Evolutionary conservation across 2,329 filamentous ascomycete genomes (phyloP).

Genomic region (Colletotrichum abscissum): DNA sequence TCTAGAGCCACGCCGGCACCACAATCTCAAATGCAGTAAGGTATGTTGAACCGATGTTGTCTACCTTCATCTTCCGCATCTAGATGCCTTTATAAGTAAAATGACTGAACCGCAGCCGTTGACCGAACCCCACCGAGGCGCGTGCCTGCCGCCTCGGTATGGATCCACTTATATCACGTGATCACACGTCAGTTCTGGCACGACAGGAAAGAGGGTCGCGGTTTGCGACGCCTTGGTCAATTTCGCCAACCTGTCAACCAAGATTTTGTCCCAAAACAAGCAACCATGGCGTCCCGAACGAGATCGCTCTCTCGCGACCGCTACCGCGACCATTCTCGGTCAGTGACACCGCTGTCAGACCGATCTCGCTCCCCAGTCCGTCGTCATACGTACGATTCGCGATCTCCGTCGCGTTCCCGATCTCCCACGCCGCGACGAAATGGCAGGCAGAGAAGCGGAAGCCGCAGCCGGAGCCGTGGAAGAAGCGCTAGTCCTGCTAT

Average conservation of each 20-base stretch:
- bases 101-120: too few species aligned
- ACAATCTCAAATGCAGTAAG: too few species aligned
- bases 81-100: too few species aligned
- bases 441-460: conserved; percentile 46
- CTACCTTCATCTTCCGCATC: too few species aligned
- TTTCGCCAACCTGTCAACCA: background rate
- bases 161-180: background rate
- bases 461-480: conserved; percentile 43
- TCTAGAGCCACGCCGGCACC: too few species aligned
- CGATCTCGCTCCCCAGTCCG: conserved; percentile 46
- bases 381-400: conserved; percentile 46
- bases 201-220: conserved; percentile 6
- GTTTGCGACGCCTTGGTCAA: background rate
- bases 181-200: background rate
- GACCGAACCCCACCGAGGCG: background rate
- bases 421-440: conserved; percentile 48
- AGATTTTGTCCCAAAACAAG: background rate
- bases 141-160: background rate
- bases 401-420: conserved; percentile 44
- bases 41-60: too few species aligned
- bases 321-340: conserved; percentile 48
- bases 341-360: conserved; percentile 47
- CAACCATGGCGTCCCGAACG: conserved; percentile 34
- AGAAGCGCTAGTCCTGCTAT: conserved; percentile 44
- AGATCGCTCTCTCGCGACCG: conserved; percentile 43